phyloP scores from a whole-genome alignment of 106 monocot species.

The Alisma plantagoaquatica region DNA sequence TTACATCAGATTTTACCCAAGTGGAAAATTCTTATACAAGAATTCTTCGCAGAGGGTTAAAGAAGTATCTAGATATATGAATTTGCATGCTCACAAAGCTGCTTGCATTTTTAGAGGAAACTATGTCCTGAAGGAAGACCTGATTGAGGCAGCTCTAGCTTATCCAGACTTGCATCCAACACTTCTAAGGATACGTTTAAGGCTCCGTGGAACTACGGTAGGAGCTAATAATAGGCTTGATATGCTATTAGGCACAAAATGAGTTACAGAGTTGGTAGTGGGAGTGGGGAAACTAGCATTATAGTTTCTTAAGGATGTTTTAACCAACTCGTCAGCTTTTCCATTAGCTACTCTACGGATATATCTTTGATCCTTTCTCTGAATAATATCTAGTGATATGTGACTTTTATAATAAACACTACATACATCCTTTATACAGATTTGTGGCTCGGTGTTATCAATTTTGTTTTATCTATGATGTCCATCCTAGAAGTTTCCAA shows the following conservation, averaged over 20 bases:
- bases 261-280: no score
- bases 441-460: no score
- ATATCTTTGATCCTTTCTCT: no score
- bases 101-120: constrained; percentile 77
- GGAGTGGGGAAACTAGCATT: no score
- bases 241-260: constrained; percentile 39
- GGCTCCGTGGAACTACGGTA: constrained; percentile 62
- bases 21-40: constrained; percentile 93
- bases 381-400: no score
- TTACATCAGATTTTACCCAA: constrained; percentile 78
- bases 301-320: no score
- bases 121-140: constrained; percentile 42
- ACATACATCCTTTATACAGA: no score
- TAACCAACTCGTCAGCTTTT: no score
- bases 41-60: constrained; percentile 86
- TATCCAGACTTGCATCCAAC: constrained; percentile 61
- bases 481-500: no score
- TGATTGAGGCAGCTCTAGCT: constrained; percentile 53
- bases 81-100: constrained; percentile 49
- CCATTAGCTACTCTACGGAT: no score
- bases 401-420: no score
- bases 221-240: constrained; percentile 92
- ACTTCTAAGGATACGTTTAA: constrained; percentile 64
- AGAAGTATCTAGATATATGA: constrained; percentile 81
- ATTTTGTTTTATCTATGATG: no score